Conservation (phyloP, 805 yeast genomes). For the Saccharomycopsis fibuligera region DNA sequence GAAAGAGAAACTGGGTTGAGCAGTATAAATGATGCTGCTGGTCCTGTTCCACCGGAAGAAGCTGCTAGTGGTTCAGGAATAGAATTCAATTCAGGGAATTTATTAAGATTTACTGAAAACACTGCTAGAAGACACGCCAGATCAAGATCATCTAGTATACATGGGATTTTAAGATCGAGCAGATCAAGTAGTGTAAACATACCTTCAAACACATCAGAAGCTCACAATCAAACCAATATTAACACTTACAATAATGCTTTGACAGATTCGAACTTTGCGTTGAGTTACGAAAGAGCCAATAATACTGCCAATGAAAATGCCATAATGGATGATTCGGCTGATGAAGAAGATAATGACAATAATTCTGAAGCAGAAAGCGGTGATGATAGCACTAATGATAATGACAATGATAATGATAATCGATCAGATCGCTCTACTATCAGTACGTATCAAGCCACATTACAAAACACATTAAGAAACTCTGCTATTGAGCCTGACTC, state of each 20-base stretch:
- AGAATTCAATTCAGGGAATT: background rate
- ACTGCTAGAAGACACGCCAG: background rate
- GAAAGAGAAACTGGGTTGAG: too few species aligned
- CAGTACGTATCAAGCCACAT: conserved; percentile 8
- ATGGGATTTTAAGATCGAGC: conserved; percentile 17
- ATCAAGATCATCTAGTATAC: conserved; percentile 6
- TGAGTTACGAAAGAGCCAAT: background rate
- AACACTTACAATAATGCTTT: conserved; percentile 11
- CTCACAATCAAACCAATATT: conserved; percentile 7
- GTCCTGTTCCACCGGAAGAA: too few species aligned
- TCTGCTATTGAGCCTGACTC: conserved; percentile 9
- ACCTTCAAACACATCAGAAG: background rate
- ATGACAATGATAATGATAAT: background rate
- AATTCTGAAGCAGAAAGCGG: background rate
- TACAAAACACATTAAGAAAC: conserved; percentile 12
- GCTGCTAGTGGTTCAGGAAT: too few species aligned
- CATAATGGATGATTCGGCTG: conserved; percentile 4
- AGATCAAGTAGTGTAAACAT: conserved; percentile 6
- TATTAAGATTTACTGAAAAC: background rate
- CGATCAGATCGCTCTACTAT: background rate
- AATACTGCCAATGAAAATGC: background rate
- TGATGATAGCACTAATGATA: background rate
- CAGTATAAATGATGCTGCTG: too few species aligned
- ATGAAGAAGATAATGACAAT: background rate
- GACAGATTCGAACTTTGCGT: background rate